phyloP scores from a whole-genome alignment of 352 stramenopile genomes.

The Thalassiosira ordinaria region DNA sequence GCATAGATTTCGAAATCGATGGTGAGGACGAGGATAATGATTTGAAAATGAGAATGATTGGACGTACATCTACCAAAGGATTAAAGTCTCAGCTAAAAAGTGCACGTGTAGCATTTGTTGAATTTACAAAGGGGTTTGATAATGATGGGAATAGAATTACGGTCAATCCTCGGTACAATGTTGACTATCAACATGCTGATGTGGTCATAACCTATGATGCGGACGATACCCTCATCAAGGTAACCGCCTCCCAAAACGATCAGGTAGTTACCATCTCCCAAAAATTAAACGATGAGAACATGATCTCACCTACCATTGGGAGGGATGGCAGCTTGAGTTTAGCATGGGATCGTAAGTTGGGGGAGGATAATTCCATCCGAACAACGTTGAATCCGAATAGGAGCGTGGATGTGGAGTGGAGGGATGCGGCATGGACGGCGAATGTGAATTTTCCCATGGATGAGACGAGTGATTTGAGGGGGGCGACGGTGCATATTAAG shows the following conservation, averaged over 20 bases:
- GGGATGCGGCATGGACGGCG: no score
- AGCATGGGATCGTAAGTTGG: slow-evolving; percentile 78
- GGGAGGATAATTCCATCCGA: slow-evolving; percentile 74
- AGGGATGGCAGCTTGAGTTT: slow-evolving; percentile 76
- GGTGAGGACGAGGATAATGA: slow-evolving; percentile 71
- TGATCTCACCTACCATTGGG: slow-evolving; percentile 75
- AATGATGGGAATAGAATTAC: slow-evolving; percentile 72
- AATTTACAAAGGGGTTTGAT: slow-evolving; percentile 82
- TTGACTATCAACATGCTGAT: slow-evolving; percentile 64
- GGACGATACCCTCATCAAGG: slow-evolving; percentile 71
- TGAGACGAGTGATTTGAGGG: no score
- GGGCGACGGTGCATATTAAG: slow-evolving; percentile 83
- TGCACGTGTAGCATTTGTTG: slow-evolving; percentile 39
- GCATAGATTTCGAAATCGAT: slow-evolving; percentile 72
- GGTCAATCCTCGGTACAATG: slow-evolving; percentile 77
- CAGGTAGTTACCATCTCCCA: slow-evolving; percentile 81
- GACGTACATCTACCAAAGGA: no score
- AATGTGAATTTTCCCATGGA: slow-evolving; percentile 83
- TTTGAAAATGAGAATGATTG: slow-evolving; percentile 46
- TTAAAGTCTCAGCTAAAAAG: background rate
- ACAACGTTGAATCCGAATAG: slow-evolving; percentile 83
- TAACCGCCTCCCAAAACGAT: slow-evolving; percentile 76
- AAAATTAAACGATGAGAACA: slow-evolving; percentile 82
- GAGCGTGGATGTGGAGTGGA: slow-evolving; percentile 83
- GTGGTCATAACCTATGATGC: slow-evolving; percentile 78